Percentiles rank a stretch among this genome's conserved stretches.
phyloP scores from a whole-genome alignment of 345 rosid genomes.

The Rhizophora apiculata region DNA sequence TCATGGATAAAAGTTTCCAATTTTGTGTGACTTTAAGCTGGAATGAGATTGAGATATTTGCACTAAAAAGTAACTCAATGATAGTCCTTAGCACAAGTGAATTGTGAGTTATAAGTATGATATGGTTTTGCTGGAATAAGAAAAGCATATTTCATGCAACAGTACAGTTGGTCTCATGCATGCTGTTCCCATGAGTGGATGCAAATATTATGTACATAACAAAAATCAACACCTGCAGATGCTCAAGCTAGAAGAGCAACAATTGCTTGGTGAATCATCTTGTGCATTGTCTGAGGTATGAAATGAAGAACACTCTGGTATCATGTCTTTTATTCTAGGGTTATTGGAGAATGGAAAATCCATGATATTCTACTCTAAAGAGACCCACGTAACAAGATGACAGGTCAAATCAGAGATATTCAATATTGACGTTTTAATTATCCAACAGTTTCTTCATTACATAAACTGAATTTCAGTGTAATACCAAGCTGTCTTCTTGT shows the following conservation, averaged over 20 bases:
- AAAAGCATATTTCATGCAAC: neutral
- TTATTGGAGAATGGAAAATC: neutral
- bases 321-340: conserved; percentile 4
- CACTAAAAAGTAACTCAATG: neutral
- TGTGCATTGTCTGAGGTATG: conserved; percentile 60
- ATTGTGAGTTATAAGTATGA: neutral
- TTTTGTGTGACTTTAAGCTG: neutral
- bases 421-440: neutral
- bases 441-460: neutral
- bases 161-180: neutral
- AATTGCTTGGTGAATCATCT: conserved; percentile 67
- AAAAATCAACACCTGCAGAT: conserved; percentile 40
- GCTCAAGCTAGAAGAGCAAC: conserved; percentile 73
- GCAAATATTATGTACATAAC: conserved; percentile 5
- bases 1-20: neutral
- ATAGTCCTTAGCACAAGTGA: neutral
- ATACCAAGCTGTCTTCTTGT: conserved; percentile 1
- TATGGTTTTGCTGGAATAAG: neutral
- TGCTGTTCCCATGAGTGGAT: conserved; percentile 3
- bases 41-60: neutral
- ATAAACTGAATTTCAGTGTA: neutral
- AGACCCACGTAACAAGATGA: neutral
- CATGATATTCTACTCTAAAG: neutral
- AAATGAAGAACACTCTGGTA: conserved; percentile 10
- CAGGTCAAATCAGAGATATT: neutral